phyloP scores from a whole-genome alignment of 1,139 yeast genomes.

The Candida labiduridarum region DNA sequence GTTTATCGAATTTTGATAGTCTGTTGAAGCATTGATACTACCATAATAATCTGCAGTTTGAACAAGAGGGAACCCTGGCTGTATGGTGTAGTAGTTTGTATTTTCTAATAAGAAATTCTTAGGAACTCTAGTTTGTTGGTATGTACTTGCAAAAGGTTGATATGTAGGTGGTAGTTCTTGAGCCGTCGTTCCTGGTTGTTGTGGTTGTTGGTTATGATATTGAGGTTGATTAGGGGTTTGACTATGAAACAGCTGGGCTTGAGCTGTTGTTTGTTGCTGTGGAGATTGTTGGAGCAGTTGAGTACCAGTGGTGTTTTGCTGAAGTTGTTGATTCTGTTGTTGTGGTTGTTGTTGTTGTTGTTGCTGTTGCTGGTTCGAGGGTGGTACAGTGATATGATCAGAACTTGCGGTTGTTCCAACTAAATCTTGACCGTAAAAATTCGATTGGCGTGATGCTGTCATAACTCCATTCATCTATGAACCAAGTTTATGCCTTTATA shows the following conservation, averaged over 20 bases:
- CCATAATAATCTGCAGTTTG: conserved; percentile 14
- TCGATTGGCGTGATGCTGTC: conserved; percentile 17
- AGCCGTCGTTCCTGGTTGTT: not conserved
- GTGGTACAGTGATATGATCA: conserved; percentile 13
- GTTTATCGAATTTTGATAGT: conserved; percentile 10
- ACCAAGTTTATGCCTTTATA: not conserved
- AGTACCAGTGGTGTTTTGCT: not conserved
- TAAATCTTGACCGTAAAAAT: conserved; percentile 18
- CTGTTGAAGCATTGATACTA: conserved; percentile 6
- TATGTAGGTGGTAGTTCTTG: conserved; percentile 5
- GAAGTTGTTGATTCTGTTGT: not conserved
- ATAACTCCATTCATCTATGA: conserved; percentile 17
- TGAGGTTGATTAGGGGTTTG: conserved; percentile 2
- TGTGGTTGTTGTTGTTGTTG: conserved; percentile 6
- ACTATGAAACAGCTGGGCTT: conserved; percentile 9
- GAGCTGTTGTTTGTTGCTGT: conserved; percentile 7
- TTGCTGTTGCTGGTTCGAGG: conserved; percentile 5
- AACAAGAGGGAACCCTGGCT: conserved; percentile 15
- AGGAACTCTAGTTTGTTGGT: conserved; percentile 10
- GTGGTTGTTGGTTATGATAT: conserved; percentile 6
- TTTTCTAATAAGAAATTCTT: conserved; percentile 18
- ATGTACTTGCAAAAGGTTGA: conserved; percentile 10
- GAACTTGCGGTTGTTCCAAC: conserved; percentile 14
- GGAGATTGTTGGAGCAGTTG: not conserved
- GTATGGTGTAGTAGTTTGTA: conserved; percentile 16